These are phyloP conservation scores for Leccinum aurantiacum DNA, from an alignment of 768 basidiomycete species.

Conservation along the genomic window DNA sequence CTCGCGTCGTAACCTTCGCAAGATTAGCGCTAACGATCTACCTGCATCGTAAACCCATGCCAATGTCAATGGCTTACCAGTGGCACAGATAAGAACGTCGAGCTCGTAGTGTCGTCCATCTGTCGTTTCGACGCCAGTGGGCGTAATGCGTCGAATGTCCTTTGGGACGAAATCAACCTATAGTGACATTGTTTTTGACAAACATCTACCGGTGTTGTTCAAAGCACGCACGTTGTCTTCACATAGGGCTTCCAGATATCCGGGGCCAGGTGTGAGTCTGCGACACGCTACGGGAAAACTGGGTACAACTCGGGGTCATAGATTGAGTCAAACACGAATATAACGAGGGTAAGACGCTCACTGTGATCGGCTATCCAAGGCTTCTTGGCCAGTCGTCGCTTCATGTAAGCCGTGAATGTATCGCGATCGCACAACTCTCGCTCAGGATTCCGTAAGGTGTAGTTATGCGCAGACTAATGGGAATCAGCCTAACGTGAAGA, in stretches of 20 bases:
- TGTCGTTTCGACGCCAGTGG: constrained; percentile 54
- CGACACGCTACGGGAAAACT: constrained; percentile 59
- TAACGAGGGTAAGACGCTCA: background rate
- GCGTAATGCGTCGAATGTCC: constrained; percentile 48
- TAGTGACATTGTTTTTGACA: too few relatives aligned
- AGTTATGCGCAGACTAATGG: too few relatives aligned
- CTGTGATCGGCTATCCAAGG: background rate
- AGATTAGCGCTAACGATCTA: background rate
- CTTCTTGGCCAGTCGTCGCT: too few relatives aligned
- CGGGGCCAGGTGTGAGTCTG: constrained; percentile 66
- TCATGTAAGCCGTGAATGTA: too few relatives aligned
- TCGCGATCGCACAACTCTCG: too few relatives aligned
- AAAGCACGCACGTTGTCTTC: constrained; percentile 47
- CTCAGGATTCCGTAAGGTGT: too few relatives aligned
- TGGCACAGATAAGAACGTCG: constrained; percentile 64
- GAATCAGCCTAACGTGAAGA: too few relatives aligned
- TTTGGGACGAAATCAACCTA: constrained; percentile 49
- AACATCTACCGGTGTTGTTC: too few relatives aligned
- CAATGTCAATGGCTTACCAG: constrained; percentile 33
- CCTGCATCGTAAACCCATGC: background rate
- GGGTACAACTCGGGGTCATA: constrained; percentile 40
- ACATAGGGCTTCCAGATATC: constrained; percentile 65
- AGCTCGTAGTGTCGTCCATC: constrained; percentile 56
- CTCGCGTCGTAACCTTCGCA: constrained; percentile 44
- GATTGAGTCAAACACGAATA: background rate